Base-by-base conservation (phyloP, 2,329 filamentous ascomycete genomes). In the Neopestalotiopsis rosae region DNA sequence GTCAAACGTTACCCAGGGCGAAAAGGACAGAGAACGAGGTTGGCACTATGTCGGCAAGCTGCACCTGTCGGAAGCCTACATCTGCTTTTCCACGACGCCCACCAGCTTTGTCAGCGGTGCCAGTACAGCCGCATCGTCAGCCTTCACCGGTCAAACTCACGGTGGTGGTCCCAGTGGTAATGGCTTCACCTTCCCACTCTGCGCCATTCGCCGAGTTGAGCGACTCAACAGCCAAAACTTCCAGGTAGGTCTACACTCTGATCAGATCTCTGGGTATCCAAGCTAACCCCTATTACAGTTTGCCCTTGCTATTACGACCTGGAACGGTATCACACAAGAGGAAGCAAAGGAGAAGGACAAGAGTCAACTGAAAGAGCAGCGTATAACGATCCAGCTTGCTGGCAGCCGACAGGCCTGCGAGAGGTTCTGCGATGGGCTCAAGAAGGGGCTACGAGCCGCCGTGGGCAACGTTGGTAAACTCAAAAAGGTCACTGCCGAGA, bases 21-120 rank as follows among this genome's bases (percentile, higher is more conserved):
- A 94, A 74, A 91, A 91, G 80, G 88, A 91, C 72, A 88, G 89
- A 67, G 90, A 91, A 69, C 87, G 89, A 74, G 94, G 94, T 74
- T 97, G 92, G 82, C 93, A 95, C 78, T 98, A 99, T 84, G 91
- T 91, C 30, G 96, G 96, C 65, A 95, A 95, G 81, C 88, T 99
- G 66, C 95, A 99, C 79, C 85, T 99, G 72, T 98, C 94, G 80
- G 95, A 99, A 83, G 89, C 93, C 74, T 99, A 93, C 82, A 90
- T 99, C 75, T 98, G 95, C 86, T 99, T 99, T 85, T 98, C 95
- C 0, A 98, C 96, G 7, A 94, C 96, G 66, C 91, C 94, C 17
- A 93, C 94, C 10, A 97, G 94, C 83, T 98, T 98, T 81, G 81
- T 93, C 57, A 91, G 90, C 71, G 91, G 92, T 0, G 92, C 95